Evolutionary conservation across 345 rosid species (phyloP).

Genomic region (Eucalyptus globulus): DNA sequence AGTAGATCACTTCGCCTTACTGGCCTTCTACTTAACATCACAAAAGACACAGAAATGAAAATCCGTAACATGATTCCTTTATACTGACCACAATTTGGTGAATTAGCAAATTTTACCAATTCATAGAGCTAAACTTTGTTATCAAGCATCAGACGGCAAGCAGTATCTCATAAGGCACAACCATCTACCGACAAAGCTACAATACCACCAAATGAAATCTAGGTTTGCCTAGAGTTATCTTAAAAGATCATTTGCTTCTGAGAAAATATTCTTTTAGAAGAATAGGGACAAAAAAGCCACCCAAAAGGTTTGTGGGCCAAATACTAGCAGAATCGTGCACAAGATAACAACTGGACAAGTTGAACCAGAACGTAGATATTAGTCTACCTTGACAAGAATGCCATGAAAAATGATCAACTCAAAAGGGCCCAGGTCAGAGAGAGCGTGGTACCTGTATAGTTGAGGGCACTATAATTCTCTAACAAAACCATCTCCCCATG

Average conservation of each 20-base stretch:
- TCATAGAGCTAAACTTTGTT: not conserved
- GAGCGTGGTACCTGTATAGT: slow-evolving; percentile 66
- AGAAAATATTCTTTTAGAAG: not conserved
- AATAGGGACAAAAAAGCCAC: not conserved
- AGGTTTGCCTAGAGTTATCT: not conserved
- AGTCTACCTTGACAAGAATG: not conserved
- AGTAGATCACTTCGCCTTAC: not conserved
- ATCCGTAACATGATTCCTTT: not conserved
- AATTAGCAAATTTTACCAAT: not conserved
- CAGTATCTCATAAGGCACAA: not conserved
- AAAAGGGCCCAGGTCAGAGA: not conserved
- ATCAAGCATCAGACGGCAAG: not conserved
- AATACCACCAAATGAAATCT: not conserved
- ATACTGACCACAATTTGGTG: not conserved
- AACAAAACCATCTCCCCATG: slow-evolving; percentile 95
- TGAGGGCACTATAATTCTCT: slow-evolving; percentile 93
- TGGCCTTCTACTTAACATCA: not conserved
- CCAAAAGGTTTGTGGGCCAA: not conserved
- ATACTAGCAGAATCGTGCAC: not conserved
- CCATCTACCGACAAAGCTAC: not conserved
- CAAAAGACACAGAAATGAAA: not conserved
- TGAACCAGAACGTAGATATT: not conserved
- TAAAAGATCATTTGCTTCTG: not conserved
- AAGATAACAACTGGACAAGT: not conserved
- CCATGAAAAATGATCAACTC: not conserved